Conservation (phyloP, 208 protist species). For the Novymonas esmeraldas region DNA sequence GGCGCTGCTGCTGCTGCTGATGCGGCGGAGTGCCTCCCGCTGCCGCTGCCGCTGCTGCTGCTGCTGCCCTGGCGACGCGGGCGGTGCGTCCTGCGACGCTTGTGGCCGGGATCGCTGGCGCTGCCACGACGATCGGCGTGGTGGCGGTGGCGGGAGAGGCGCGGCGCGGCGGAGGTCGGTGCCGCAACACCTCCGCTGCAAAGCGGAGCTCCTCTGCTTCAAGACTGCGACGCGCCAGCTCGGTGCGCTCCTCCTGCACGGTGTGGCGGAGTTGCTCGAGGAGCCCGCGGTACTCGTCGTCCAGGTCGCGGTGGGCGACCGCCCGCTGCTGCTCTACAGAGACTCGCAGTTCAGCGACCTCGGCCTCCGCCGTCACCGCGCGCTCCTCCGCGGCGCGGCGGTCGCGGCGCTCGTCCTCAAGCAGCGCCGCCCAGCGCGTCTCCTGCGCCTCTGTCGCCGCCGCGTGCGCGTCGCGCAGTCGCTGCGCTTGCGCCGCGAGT, state of each 20-base stretch:
- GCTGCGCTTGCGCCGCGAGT: conserved; percentile 20
- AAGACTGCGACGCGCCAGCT: conserved; percentile 39
- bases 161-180: conserved; percentile 19
- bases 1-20: neutral
- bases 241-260: conserved; percentile 45
- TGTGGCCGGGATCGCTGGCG: too few species aligned
- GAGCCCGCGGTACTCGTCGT: conserved; percentile 17
- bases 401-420: conserved; percentile 4
- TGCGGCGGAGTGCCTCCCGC: too few species aligned
- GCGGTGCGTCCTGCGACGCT: too few species aligned
- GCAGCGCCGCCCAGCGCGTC: conserved; percentile 4
- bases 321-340: conserved; percentile 17
- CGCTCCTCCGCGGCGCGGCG: conserved; percentile 6
- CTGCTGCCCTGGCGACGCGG: neutral
- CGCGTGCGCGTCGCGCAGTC: conserved; percentile 13
- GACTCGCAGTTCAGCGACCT: conserved; percentile 23
- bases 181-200: conserved; percentile 32
- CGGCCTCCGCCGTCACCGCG: neutral
- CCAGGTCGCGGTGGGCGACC: conserved; percentile 12
- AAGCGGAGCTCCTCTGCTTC: conserved; percentile 58
- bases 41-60: neutral
- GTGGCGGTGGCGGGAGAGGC: neutral
- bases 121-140: neutral
- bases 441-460: conserved; percentile 6
- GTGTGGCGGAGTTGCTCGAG: conserved; percentile 9